Conservation (phyloP, 768 basidiomycete species). For the Leccinum fibrillosum region DNA sequence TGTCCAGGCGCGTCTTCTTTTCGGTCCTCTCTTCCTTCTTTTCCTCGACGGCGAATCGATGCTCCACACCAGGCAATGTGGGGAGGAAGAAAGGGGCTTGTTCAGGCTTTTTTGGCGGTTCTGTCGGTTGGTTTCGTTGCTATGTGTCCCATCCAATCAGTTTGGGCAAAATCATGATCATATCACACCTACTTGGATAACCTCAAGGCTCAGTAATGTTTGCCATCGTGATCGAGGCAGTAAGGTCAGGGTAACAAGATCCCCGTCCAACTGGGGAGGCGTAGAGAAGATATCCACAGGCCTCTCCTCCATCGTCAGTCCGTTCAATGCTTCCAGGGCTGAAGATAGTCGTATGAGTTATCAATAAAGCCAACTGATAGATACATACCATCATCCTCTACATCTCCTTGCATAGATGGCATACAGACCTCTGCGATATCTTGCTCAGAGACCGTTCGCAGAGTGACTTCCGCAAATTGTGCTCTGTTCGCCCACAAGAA, state of each 20-base stretch:
- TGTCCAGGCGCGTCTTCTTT: slow-evolving; percentile 53
- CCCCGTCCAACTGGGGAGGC: slow-evolving; percentile 84
- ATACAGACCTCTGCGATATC: slow-evolving; percentile 66
- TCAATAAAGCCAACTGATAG: not conserved
- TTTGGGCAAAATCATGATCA: not conserved
- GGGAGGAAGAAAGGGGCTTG: slow-evolving; percentile 97
- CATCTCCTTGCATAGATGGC: slow-evolving; percentile 80
- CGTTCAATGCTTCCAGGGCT: slow-evolving; percentile 75
- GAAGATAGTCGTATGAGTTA: slow-evolving; percentile 9
- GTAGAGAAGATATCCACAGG: slow-evolving; percentile 72
- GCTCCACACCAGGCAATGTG: slow-evolving; percentile 83
- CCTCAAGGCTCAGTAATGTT: slow-evolving; percentile 92
- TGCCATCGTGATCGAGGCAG: slow-evolving; percentile 95
- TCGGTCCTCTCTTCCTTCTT: slow-evolving; percentile 36
- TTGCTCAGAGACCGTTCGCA: slow-evolving; percentile 75
- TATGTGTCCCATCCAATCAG: slow-evolving; percentile 26
- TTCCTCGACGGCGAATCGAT: slow-evolving; percentile 64
- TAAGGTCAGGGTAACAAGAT: slow-evolving; percentile 89
- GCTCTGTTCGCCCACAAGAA: slow-evolving; percentile 99
- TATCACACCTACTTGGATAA: slow-evolving; percentile 69
- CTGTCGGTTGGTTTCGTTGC: slow-evolving; percentile 96
- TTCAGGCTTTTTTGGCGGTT: slow-evolving; percentile 92
- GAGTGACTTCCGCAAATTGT: slow-evolving; percentile 83
- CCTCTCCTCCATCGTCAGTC: slow-evolving; percentile 57
- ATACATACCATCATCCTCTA: slow-evolving; percentile 75